A percentile compares a stretch with the other conserved stretches of the same genome.
phyloP scores from a whole-genome alignment of 768 basidiomycete species.

The Leccinum broughii region DNA sequence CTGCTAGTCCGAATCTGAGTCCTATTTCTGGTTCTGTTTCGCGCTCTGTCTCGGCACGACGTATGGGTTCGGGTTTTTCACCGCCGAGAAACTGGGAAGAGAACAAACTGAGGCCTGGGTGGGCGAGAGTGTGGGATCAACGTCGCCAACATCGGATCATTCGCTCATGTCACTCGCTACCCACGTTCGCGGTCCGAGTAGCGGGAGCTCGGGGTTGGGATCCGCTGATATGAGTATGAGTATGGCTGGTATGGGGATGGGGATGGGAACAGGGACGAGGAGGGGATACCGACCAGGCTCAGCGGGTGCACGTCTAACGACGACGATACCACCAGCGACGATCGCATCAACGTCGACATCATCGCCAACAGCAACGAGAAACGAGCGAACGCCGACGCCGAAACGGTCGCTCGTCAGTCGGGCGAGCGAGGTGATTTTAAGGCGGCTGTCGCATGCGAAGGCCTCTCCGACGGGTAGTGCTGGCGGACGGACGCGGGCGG shows the following conservation, averaged over 20 bases:
- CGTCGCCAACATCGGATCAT: conserved; percentile 12
- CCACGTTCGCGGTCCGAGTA: conserved; percentile 5
- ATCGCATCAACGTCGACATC: background rate
- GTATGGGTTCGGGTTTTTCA: background rate
- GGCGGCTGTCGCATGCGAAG: conserved; percentile 23
- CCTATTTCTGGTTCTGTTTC: background rate
- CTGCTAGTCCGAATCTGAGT: too few relatives aligned
- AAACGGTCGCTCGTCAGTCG: background rate
- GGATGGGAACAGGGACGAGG: too few relatives aligned
- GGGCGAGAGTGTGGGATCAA: too few relatives aligned
- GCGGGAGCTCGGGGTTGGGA: too few relatives aligned
- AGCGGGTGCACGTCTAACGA: conserved; percentile 24
- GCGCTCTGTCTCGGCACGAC: background rate
- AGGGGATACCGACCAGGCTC: conserved; percentile 21
- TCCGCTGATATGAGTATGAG: too few relatives aligned
- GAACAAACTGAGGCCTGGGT: background rate
- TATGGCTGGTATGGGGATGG: too few relatives aligned
- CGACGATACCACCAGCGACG: background rate
- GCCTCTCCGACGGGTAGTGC: background rate
- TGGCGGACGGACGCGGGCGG: background rate
- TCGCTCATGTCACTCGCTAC: conserved; percentile 20
- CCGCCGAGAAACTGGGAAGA: background rate
- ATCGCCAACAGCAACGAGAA: background rate
- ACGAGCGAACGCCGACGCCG: background rate
- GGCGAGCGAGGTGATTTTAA: conserved; percentile 29